Evolutionary conservation across 306 rosid genomes (phyloP), one percentile per base, ranked within the genome.

Genomic region (Cucurbita moschata): DNA sequence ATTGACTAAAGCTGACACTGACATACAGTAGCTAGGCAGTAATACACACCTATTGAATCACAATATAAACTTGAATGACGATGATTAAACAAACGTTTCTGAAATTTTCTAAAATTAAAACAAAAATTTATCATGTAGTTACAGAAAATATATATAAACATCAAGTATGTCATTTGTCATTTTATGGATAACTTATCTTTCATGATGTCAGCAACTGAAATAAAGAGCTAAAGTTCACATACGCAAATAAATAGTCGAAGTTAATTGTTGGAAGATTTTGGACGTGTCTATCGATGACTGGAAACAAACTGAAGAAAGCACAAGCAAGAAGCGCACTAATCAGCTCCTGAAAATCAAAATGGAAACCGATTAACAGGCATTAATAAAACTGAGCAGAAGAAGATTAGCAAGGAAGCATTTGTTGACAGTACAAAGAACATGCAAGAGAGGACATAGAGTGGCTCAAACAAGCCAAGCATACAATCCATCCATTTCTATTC

Each of bases 281-380:
- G 75, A 21, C 60, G 62, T 4, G 75, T 89, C 97, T 86, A 78
- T 80, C 73, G 75, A 53, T 65, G 79, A 75, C 76, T 19, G 98
- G 97, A 79, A 87, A 90, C 82, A 94, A 82, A 74, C 92, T 86
- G 80, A 94, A 94, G 39, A 94, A 80, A 49, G 96, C 90, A 85
- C 97, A 90, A 75, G 76, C 88, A 67, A 94, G 97, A 77, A 94
- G 92, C 76, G 95, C 97, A 71, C 90, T 86, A 60, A 85, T 85
- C 82, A 94, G 72, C 83, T 94, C 96, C 97, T 94, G 91, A 76
- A 82, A 87, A 76, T 54, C 62, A 77, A 73, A 23, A 73, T 37
- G 51, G 26, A 81, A 63, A 57, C 57, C 6, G 23, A 52, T 50
- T 73, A 74, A 46, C 58, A 50, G 18, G 58, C 57, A 4, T 39